Evolutionary conservation across 768 basidiomycete genomes (phyloP).

Genomic region (Trametes gibbosa): DNA sequence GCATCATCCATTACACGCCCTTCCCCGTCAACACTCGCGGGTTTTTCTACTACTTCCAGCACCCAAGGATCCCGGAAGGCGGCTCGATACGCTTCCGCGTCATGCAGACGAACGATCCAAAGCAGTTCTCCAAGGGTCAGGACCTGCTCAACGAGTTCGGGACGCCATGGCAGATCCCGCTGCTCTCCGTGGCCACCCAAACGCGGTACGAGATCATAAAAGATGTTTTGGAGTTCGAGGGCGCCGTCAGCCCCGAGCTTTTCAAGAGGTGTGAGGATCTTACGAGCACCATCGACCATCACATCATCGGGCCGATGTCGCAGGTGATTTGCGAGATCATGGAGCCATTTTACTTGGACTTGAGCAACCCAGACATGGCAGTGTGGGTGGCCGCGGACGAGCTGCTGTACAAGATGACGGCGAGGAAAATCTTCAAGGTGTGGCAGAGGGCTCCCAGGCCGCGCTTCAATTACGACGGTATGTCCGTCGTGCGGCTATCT

Average conservation of each 20-base stretch:
- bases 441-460: neutral
- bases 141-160: constrained; percentile 7
- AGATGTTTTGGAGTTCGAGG: neutral
- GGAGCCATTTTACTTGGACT: constrained; percentile 5
- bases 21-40: constrained; percentile 9
- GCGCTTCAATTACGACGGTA: too few species aligned
- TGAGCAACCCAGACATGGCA: neutral
- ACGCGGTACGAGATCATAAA: neutral
- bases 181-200: neutral
- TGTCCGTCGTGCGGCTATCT: too few species aligned
- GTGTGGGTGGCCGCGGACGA: neutral
- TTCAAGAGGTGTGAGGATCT: neutral
- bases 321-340: neutral
- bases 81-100: constrained; percentile 7
- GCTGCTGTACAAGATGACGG: neutral
- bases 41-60: constrained; percentile 1
- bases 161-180: constrained; percentile 2
- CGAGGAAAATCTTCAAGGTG: neutral
- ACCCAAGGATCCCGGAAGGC: neutral
- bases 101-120: neutral
- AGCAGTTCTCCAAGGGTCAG: neutral
- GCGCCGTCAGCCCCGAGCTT: neutral
- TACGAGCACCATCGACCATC: neutral
- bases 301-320: neutral
- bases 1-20: neutral